Evolutionary conservation across 2,329 filamentous ascomycete genomes (phyloP).

Genomic region (Fusarium setosum): DNA sequence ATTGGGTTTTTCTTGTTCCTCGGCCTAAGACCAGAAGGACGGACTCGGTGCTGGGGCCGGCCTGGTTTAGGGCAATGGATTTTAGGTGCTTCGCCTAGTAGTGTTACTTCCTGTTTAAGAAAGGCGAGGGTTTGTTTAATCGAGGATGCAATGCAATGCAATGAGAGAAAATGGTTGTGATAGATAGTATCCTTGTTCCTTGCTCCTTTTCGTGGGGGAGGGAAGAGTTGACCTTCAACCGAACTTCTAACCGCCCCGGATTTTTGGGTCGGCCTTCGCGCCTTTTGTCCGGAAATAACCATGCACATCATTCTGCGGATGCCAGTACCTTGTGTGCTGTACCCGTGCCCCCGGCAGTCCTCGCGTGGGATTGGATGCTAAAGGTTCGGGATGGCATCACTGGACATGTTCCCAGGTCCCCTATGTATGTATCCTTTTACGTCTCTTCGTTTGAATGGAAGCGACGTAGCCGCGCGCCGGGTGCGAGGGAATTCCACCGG

Average conservation of each 20-base stretch:
- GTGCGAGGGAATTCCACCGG: background rate
- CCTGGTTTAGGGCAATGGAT: too few relatives aligned
- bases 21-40: too few relatives aligned
- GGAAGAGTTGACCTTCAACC: background rate
- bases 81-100: too few relatives aligned
- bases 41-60: too few relatives aligned
- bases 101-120: too few relatives aligned
- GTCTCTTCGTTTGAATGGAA: constrained; percentile 1
- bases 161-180: too few relatives aligned
- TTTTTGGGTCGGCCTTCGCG: background rate
- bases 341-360: background rate
- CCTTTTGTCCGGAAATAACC: constrained; percentile 23
- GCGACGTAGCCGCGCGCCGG: constrained; percentile 11
- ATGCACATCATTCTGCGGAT: constrained; percentile 9
- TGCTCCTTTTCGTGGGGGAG: too few relatives aligned
- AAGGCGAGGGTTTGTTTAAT: too few relatives aligned
- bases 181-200: too few relatives aligned
- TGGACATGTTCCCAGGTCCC: background rate
- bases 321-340: background rate
- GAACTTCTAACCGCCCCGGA: background rate
- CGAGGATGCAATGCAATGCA: too few relatives aligned
- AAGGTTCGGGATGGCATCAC: constrained; percentile 34
- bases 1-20: too few relatives aligned
- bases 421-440: too few relatives aligned
- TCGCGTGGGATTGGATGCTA: constrained; percentile 24